Evolutionary conservation across 2,329 filamentous ascomycete species (phyloP), one percentile per base, ranked within the genome.

Genomic region (Hortaea sp.): DNA sequence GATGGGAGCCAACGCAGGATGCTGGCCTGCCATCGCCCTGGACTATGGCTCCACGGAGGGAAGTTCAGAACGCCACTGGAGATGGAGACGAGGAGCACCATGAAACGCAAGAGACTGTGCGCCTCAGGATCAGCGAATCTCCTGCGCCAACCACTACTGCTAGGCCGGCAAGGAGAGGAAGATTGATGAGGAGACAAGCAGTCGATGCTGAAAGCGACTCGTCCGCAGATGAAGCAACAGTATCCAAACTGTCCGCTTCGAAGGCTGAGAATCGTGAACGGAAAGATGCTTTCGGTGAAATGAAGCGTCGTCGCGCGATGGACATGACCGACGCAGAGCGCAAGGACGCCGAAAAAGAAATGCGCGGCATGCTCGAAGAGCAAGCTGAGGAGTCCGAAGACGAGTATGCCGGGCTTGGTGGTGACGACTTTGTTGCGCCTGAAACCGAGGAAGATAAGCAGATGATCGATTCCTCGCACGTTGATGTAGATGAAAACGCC

Each of bases 371-470:
- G 76, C 75, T 98, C 34, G 79, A 97, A 54, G 92, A 95, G 55
- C 88, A 94, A 62, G 90, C 92, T 50, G 87, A 95, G 58, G 92
- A 98, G 67, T 98, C 92, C 0, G 94, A 98, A 62, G 92, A 98
- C 63, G 92, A 98, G 65, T 98, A 97, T 63, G 90, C 89, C 35
- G 92, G 92, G 4, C 74, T 98, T 7, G 92, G 92, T 55, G 92
- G 92, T 52, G 90, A 97, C 55, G 87, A 90, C 53, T 82, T 81
- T 39, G 83, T 77, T 39, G 83, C 82, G 46, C 85, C 88, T 49
- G 84, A 83, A 32, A 80, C 85, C 47, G 81, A 81, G 29, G 78
- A 85, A 6, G 78, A 92, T 52, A 78, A 84, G 56, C 82, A 88
- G 52, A 94, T 98, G 79, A 95, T 98, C 60, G 89, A 97, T 59